Base-by-base conservation (phyloP, 306 rosid genomes). In the Purshia tridentata region DNA sequence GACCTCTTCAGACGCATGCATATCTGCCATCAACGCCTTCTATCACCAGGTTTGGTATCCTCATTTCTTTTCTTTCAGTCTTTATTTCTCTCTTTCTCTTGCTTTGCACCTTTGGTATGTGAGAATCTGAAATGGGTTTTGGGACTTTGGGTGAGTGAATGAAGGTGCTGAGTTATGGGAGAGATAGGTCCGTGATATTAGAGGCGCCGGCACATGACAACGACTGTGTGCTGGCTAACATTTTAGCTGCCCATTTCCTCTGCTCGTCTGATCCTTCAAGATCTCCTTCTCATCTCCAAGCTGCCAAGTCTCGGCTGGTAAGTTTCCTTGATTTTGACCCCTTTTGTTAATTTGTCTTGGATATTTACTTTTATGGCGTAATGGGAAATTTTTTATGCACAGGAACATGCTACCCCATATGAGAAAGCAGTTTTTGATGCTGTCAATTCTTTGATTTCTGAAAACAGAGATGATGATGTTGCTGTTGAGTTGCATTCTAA, bases 351-450 rank as follows among this genome's bases (percentile, higher is more conserved):
- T 11, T 40, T 48, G 37, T 22, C 5, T 66, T 35, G 39, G 69
- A 1, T 53, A 5, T 9, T 41, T 39, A 9, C 49, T 56, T 58
- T 47, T 48, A 45, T 4, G 70, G 50, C 64, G 42, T 63, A 4
- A 18, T 49, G 61, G 6, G 56, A 41, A 45, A 53, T 20, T 70
- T 47, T 3, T 55, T 50, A 0, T 72, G 69, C 44, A 4, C 70
- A 94, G 99, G 97, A 86, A 39, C 87, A 83, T 66, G 97, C 96
- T 63, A 94, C 99, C 53, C 64, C 65, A 68, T 91, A 91, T 57
- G 99, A 94, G 87, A 89, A 83, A 74, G 87, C 90, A 13, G 90
- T 94, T 78, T 91, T 85, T 5, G 84, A 80, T 48, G 72, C 76
- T 22, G 71, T 91, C 77, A 85, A 14, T 87, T 85, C 69, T 83